Conservation (phyloP, 2,329 filamentous ascomycete species). For the Trichothecium roseum region DNA sequence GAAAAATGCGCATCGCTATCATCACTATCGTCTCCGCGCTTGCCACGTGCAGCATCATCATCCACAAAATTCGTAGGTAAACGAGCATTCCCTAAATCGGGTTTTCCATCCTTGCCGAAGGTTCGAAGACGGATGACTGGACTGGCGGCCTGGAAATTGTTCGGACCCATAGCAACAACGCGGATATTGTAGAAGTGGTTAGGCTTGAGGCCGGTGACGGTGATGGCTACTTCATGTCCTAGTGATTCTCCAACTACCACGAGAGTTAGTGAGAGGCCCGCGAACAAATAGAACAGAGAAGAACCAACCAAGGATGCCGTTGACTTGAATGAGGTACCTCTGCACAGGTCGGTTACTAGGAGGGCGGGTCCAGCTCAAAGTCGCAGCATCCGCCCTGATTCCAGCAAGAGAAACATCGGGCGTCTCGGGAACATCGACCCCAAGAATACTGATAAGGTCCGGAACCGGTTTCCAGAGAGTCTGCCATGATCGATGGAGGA, state of each 20-base stretch:
- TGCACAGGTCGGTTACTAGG: conserved; percentile 56
- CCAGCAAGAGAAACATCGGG: conserved; percentile 85
- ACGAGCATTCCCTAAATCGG: conserved; percentile 46
- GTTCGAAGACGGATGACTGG: conserved; percentile 77
- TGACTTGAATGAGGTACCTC: conserved; percentile 87
- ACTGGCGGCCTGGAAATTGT: conserved; percentile 88
- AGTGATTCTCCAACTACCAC: conserved; percentile 68
- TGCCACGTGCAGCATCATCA: conserved; percentile 34
- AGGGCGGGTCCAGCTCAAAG: conserved; percentile 81
- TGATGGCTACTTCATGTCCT: conserved; percentile 50
- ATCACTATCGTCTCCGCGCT: conserved; percentile 32
- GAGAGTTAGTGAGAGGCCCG: not conserved
- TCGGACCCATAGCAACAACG: conserved; percentile 81
- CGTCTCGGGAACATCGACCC: conserved; percentile 83
- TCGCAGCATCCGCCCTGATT: conserved; percentile 77
- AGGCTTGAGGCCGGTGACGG: conserved; percentile 77
- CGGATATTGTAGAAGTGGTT: conserved; percentile 88
- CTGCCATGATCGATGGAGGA: conserved; percentile 76
- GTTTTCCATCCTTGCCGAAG: conserved; percentile 52
- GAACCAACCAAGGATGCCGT: conserved; percentile 76
- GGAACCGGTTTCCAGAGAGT: conserved; percentile 86
- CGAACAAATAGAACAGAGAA: not conserved
- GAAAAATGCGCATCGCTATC: conserved; percentile 37
- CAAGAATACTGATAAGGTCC: conserved; percentile 80
- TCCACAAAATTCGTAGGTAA: conserved; percentile 45